Conservation (phyloP, 2,329 filamentous ascomycete genomes). For the Stachybotrys echinatus region DNA sequence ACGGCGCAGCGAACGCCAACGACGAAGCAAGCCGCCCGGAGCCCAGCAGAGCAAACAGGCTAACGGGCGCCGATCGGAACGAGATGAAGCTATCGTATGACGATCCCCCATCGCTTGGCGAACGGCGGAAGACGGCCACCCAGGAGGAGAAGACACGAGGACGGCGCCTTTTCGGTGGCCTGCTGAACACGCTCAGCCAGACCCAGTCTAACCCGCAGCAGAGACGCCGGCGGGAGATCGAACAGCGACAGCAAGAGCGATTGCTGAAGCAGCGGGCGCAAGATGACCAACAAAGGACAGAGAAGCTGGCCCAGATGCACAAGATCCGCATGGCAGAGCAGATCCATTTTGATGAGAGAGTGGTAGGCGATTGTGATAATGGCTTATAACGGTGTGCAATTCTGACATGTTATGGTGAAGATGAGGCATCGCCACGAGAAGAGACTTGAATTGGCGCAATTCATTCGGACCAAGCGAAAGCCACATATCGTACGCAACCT, state of each 20-base stretch:
- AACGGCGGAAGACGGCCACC: conserved; percentile 17
- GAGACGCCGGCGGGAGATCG: conserved; percentile 72
- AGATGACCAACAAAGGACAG: conserved; percentile 61
- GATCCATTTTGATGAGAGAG: conserved; percentile 67
- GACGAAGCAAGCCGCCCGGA: conserved; percentile 1
- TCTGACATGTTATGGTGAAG: conserved; percentile 33
- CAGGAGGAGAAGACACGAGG: conserved; percentile 80
- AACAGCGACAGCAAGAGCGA: conserved; percentile 74
- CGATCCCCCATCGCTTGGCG: not conserved
- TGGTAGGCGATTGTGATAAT: conserved; percentile 48
- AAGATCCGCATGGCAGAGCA: conserved; percentile 63
- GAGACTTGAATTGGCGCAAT: conserved; percentile 65
- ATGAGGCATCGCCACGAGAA: conserved; percentile 72
- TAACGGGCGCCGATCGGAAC: not conserved
- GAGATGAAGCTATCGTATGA: conserved; percentile 6
- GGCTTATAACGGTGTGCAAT: conserved; percentile 4
- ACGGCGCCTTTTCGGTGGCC: conserved; percentile 77
- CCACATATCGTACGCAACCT: conserved; percentile 64
- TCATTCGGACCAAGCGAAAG: conserved; percentile 64
- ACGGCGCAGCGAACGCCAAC: conserved; percentile 11
- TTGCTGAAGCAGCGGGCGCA: conserved; percentile 67
- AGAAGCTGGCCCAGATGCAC: conserved; percentile 58
- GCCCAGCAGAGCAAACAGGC: not conserved
- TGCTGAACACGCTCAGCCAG: conserved; percentile 75
- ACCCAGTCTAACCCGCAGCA: conserved; percentile 50